Conservation (phyloP, 345 rosid genomes). For the Gossypium stocksii region DNA sequence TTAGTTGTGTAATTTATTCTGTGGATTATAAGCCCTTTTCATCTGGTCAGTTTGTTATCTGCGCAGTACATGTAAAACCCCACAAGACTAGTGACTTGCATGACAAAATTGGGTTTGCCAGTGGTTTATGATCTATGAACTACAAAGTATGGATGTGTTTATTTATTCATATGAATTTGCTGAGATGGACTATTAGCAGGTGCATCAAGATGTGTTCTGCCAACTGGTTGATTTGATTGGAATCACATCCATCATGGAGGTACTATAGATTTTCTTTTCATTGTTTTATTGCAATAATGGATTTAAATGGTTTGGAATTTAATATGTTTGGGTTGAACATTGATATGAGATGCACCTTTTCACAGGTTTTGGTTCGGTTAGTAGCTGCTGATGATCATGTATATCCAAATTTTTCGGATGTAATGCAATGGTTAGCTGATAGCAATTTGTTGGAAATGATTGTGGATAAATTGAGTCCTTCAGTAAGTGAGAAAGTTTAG, state of each 20-base stretch:
- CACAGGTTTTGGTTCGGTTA: slow-evolving; percentile 88
- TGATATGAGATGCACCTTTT: not conserved
- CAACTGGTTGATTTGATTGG: slow-evolving; percentile 96
- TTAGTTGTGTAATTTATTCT: not conserved
- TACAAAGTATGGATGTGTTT: not conserved
- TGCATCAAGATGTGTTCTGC: slow-evolving; percentile 77
- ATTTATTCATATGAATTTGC: not conserved
- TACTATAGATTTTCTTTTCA: slow-evolving; percentile 22
- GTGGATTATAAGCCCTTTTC: not conserved
- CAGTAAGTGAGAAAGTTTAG: slow-evolving; percentile 49
- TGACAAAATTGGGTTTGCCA: not conserved
- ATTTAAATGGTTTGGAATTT: not conserved
- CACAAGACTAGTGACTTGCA: not conserved
- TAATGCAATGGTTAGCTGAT: slow-evolving; percentile 98
- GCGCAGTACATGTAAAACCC: not conserved
- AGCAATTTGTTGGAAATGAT: slow-evolving; percentile 92
- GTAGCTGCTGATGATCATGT: slow-evolving; percentile 96
- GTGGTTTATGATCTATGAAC: not conserved
- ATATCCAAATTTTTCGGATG: slow-evolving; percentile 91
- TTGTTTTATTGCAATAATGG: not conserved
- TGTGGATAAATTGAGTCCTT: slow-evolving; percentile 84
- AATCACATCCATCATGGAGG: slow-evolving; percentile 99
- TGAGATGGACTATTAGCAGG: slow-evolving; percentile 40
- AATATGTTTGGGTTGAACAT: not conserved
- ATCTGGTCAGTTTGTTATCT: not conserved